Percentiles rank a stretch among this genome's conserved stretches.
These are phyloP conservation scores for Kwoniella dejecticola DNA, from an alignment of 768 basidiomycete species.

Conservation along the genomic window DNA sequence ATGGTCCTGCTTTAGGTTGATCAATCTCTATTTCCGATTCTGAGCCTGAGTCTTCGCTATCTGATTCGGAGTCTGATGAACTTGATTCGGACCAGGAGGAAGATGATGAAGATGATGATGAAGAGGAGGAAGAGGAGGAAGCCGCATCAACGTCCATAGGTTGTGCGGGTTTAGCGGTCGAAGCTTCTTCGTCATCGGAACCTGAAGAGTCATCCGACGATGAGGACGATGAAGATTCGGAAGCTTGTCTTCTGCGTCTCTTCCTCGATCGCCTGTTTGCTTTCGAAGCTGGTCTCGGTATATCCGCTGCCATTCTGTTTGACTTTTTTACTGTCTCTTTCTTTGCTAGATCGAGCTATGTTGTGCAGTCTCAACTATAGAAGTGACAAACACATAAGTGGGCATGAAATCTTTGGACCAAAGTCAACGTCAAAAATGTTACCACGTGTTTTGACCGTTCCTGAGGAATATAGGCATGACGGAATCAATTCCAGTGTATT, in stretches of 20 bases:
- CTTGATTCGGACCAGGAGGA: constrained; percentile 24
- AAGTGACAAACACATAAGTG: too few species aligned
- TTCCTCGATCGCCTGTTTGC: constrained; percentile 19
- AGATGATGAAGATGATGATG: constrained; percentile 27
- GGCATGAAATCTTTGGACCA: constrained; percentile 12
- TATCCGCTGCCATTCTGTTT: constrained; percentile 12
- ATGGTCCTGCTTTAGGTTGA: constrained; percentile 12
- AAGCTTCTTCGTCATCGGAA: constrained; percentile 20
- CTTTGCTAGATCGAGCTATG: too few species aligned
- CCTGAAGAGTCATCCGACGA: constrained; percentile 19
- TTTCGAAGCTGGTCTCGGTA: constrained; percentile 16
- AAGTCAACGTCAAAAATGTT: background rate
- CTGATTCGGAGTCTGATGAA: constrained; percentile 20
- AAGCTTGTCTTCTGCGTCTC: constrained; percentile 33
- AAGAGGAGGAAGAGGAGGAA: constrained; percentile 24
- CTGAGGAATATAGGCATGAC: too few species aligned
- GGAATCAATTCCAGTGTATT: constrained; percentile 1
- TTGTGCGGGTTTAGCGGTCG: background rate
- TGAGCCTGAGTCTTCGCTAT: constrained; percentile 35
- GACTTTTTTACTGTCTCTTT: background rate
- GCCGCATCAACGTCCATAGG: constrained; percentile 19
- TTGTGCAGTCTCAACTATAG: too few species aligned
- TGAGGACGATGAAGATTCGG: constrained; percentile 29
- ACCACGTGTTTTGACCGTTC: background rate
- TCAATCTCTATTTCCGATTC: constrained; percentile 31